phyloP scores from a whole-genome alignment of 148 eudicot genomes.

The Rhododendron molle region DNA sequence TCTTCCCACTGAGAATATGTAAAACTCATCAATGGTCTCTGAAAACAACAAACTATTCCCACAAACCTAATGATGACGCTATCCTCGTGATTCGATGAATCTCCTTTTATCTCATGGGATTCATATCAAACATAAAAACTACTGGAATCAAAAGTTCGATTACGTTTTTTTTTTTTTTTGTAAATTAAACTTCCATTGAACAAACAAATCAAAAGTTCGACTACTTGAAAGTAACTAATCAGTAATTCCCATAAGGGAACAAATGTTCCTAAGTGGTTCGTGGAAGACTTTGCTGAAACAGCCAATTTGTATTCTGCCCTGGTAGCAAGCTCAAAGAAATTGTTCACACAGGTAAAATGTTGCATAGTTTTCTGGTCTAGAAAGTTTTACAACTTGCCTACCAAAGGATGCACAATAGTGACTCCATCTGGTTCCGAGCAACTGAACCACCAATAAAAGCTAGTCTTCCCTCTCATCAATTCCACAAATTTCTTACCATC shows the following conservation, averaged over 20 bases:
- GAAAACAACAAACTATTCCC: background rate
- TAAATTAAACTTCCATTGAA: no score
- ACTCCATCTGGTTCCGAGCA: slow-evolving; percentile 76
- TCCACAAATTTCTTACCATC: slow-evolving; percentile 63
- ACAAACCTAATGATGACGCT: background rate
- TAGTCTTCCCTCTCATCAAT: slow-evolving; percentile 84
- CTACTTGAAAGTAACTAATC: no score
- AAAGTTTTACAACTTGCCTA: slow-evolving; percentile 46
- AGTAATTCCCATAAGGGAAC: no score
- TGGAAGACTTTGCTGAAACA: background rate
- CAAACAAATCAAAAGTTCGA: no score
- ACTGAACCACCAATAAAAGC: slow-evolving; percentile 85
- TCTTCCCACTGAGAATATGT: background rate
- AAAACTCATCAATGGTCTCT: background rate
- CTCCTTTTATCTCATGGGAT: background rate
- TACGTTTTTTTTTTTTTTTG: no score
- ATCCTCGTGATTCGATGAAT: background rate
- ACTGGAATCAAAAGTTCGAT: background rate
- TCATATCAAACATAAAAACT: background rate
- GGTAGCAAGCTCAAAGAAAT: background rate
- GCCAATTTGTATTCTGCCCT: background rate
- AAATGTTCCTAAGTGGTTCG: background rate
- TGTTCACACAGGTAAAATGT: background rate
- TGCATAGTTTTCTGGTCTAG: background rate
- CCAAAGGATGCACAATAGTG: slow-evolving; percentile 83